Evolutionary conservation across 495 filamentous ascomycete genomes (phyloP), one percentile per base, ranked within the genome.

Genomic region (Tuber aestivum): DNA sequence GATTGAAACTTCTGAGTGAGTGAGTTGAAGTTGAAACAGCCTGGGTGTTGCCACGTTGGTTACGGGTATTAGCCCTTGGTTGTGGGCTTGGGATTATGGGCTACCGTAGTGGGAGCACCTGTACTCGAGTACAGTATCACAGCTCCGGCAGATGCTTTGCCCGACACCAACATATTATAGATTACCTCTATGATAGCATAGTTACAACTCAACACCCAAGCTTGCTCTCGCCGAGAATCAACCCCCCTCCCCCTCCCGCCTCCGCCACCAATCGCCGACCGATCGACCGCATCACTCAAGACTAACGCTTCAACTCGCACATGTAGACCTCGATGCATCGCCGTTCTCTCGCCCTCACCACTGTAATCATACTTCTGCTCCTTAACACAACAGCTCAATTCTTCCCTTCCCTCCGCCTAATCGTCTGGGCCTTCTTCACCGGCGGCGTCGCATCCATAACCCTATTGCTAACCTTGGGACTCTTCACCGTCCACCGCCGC

Each of bases 391-490:
- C 44, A 32, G 75, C 79, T 23, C 72, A 71, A 56, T 81, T 74
- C 74, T 70, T 83, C 40, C 81, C 81, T 23, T 69, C 78, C 14
- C 70, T 83, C 40, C 82, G 82, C 32, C 70, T 79, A 27, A 77
- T 83, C 69, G 72, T 83, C 61, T 83, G 81, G 81, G 79, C 81
- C 23, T 83, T 83, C 76, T 79, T 81, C 72, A 41, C 79, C 14
- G 82, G 82, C 37, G 68, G 44, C n/a, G 56, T 20, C n/a, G 27
- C 71, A 21, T 70, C 77, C 27, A 38, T 81, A 9, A 65, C 79
- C 61, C 70, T 76, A 35, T 69, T 79, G 1, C 61, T 80, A 2
- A 72, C 73, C n/a, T 44, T 75, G 37, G 69, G 79, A 20, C 41
- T 79, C 21, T 74, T 81, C 41, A 81, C 80, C 21, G 79, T 74